Evolutionary conservation across 2,329 filamentous ascomycete genomes (phyloP).

Genomic region (Didymella lethalis): DNA sequence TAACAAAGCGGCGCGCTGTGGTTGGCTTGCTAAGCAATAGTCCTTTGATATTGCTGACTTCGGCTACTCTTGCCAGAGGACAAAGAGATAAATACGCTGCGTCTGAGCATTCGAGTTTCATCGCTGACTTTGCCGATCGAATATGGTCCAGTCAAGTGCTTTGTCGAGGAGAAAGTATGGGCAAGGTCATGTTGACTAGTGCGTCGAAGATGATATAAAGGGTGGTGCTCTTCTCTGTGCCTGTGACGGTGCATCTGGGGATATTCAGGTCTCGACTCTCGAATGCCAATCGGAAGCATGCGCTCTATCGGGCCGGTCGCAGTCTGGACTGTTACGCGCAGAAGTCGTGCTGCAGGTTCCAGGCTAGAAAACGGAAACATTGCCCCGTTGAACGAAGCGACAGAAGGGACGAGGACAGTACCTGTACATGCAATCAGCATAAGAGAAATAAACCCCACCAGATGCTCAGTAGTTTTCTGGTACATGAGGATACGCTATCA

Average conservation of each 20-base stretch:
- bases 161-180: not conserved
- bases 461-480: not conserved
- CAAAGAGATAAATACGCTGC: not conserved
- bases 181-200: not conserved
- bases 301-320: conserved; percentile 9
- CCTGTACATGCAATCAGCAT: no score
- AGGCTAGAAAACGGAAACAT: not conserved
- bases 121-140: not conserved
- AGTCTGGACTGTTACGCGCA: conserved; percentile 2
- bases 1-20: not conserved
- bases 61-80: not conserved
- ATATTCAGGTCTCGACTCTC: not conserved
- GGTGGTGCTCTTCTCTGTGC: not conserved
- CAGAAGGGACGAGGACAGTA: not conserved
- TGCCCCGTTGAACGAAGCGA: not conserved
- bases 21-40: not conserved
- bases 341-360: not conserved
- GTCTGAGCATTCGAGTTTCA: conserved; percentile 4
- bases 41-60: not conserved
- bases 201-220: not conserved
- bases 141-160: not conserved
- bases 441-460: not conserved
- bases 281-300: not conserved
- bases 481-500: not conserved
- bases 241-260: not conserved